Evolutionary conservation across 2,329 filamentous ascomycete genomes (phyloP).

Genomic region (Cladosporium sp.): DNA sequence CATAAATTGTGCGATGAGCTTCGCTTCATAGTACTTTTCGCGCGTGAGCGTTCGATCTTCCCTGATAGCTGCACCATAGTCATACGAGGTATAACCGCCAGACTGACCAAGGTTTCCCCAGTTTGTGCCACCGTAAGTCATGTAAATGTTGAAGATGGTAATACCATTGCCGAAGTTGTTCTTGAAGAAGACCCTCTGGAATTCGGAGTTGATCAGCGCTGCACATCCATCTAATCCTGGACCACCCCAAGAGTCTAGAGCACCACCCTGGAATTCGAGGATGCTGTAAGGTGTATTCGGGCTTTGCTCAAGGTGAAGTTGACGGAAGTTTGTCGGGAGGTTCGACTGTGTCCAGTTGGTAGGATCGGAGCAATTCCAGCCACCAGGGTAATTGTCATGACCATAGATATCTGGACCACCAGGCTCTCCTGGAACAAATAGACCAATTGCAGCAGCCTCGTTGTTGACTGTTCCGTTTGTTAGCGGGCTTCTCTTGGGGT

Average conservation of each 20-base stretch:
- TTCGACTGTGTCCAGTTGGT: constrained; percentile 52
- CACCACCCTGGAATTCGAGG: constrained; percentile 45
- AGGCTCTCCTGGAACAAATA: constrained; percentile 56
- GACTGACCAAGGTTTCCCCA: constrained; percentile 61
- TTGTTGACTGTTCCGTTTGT: constrained; percentile 45
- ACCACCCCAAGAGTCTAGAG: constrained; percentile 71
- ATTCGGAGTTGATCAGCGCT: constrained; percentile 61
- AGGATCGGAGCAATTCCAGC: constrained; percentile 51
- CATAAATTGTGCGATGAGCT: constrained; percentile 68
- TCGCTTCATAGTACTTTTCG: constrained; percentile 75
- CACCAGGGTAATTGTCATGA: constrained; percentile 58
- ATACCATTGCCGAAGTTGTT: constrained; percentile 25
- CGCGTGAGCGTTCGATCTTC: constrained; percentile 63
- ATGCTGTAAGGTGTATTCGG: constrained; percentile 61
- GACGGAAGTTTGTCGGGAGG: constrained; percentile 52
- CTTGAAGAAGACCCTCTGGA: constrained; percentile 73
- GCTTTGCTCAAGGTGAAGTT: constrained; percentile 53
- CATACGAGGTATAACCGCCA: constrained; percentile 53
- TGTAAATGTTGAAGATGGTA: constrained; percentile 67
- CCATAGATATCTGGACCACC: constrained; percentile 57
- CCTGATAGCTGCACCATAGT: constrained; percentile 58
- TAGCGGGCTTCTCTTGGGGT: constrained; percentile 49
- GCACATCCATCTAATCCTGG: constrained; percentile 61
- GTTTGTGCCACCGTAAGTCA: constrained; percentile 60
- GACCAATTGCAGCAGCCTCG: constrained; percentile 54